Percentiles rank a stretch among this genome's conserved stretches.
Conservation (phyloP, 371 early-diverging fungal genomes). For the Rhizopus arrhizus region DNA sequence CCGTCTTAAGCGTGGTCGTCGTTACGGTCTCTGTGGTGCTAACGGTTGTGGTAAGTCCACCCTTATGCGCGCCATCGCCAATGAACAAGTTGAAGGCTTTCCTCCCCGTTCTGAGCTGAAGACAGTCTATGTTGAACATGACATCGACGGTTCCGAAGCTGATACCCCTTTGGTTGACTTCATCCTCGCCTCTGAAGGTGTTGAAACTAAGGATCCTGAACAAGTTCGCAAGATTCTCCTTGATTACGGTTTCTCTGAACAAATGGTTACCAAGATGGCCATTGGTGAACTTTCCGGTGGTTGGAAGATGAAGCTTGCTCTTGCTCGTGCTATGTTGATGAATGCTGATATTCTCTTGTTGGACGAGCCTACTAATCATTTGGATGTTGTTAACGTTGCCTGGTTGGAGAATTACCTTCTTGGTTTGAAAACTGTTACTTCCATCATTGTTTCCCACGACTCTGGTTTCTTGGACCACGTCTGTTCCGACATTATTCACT, state of each 20-base stretch:
- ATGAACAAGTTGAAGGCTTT: slow-evolving; percentile 77
- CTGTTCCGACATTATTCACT: slow-evolving; percentile 82
- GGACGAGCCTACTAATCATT: slow-evolving; percentile 93
- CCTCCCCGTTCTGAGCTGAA: slow-evolving; percentile 70
- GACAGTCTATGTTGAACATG: slow-evolving; percentile 78
- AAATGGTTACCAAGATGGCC: slow-evolving; percentile 60
- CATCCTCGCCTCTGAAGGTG: slow-evolving; percentile 56
- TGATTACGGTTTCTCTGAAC: slow-evolving; percentile 71
- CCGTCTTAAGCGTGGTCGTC: slow-evolving; percentile 73
- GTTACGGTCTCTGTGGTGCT: slow-evolving; percentile 81
- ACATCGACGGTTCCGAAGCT: slow-evolving; percentile 73
- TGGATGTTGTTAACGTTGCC: slow-evolving; percentile 80
- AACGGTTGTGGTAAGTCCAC: slow-evolving; percentile 93
- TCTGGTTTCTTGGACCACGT: slow-evolving; percentile 84
- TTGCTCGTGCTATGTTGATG: slow-evolving; percentile 81
- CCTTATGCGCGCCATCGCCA: slow-evolving; percentile 79
- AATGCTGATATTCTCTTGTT: slow-evolving; percentile 84
- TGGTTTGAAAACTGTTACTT: slow-evolving; percentile 70
- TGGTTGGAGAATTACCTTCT: slow-evolving; percentile 83
- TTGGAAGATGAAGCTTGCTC: slow-evolving; percentile 87
- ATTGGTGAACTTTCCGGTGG: slow-evolving; percentile 85
- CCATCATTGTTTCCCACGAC: slow-evolving; percentile 89
- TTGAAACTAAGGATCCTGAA: slow-evolving; percentile 54
- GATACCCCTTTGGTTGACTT: slow-evolving; percentile 70
- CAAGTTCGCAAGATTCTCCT: slow-evolving; percentile 61